Base-by-base conservation (phyloP, 169 alveolate species). In the Plasmodium inui region DNA sequence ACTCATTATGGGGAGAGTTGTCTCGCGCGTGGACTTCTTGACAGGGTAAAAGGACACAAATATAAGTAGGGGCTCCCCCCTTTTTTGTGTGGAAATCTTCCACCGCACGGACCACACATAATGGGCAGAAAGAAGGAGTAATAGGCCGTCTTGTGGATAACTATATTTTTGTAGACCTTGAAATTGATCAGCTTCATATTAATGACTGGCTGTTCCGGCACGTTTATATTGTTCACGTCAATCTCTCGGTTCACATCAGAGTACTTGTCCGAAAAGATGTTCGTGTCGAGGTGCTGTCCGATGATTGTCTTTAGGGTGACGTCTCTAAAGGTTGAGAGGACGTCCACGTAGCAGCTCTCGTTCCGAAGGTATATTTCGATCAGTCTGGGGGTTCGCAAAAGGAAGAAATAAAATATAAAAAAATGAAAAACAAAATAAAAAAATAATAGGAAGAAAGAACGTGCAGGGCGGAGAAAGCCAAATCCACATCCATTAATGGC, bases 271-370 rank as follows among this genome's bases (percentile, higher is more conserved):
- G 94, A 88, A 79, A 88, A 88, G 34, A 88, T 88, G 73, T 96
- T 94, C 8, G 97, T 94, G 81, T 96, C 98, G 76, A 96, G 78
- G 80, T 95, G 97, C 32, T 96, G 98, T 3, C 98, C 98, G 30
- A 96, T 85, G 34, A 96, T 95, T 28, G 98, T 96, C 22, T 92
- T 92, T 96, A 96, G 92, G 8, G 97, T 92, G 8, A 92, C 96
- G 57, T 94, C 93, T n/a, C 92, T 86, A 67, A 96, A 96, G 32
- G 95, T 39, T 4, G 95, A 55, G 44, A 95, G 30, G 26, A 96
- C 28, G 34, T 89, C 93, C 34, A 92, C 57, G 55, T 81, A 96
- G 46, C 82, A 89, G 79, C 70, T 37, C 26, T 81, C 94, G 67
- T 71, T 95, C 96, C 78, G 95, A 61, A 71, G 94, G 46, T 79